Conservation (phyloP, 805 yeast species). For the Debaryomyces prosopidis region DNA sequence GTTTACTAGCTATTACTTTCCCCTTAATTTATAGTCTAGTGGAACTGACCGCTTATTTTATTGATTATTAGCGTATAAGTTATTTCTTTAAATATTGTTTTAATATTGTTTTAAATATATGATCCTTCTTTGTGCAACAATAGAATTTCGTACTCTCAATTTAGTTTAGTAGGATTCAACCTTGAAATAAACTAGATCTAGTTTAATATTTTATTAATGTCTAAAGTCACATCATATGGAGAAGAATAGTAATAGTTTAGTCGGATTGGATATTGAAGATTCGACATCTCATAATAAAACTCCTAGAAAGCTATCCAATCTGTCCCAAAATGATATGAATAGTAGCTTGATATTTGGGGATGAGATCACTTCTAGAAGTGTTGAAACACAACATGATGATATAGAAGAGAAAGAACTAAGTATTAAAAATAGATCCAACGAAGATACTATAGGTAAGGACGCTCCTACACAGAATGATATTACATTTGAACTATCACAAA, state of each 20-base stretch:
- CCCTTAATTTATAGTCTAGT: too few species aligned
- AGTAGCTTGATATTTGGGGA: conserved; percentile 34
- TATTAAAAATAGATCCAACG: neutral
- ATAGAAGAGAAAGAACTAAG: neutral
- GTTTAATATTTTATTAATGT: too few species aligned
- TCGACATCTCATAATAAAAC: neutral
- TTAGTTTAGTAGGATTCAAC: too few species aligned
- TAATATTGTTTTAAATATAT: neutral
- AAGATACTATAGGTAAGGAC: neutral
- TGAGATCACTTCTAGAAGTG: conserved; percentile 6
- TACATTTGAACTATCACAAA: conserved; percentile 4
- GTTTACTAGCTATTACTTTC: neutral
- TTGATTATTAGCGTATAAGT: too few species aligned
- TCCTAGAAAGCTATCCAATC: neutral
- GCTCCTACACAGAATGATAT: conserved; percentile 3
- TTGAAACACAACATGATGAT: neutral
- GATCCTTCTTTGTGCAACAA: neutral
- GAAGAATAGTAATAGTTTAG: neutral
- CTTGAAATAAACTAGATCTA: too few species aligned
- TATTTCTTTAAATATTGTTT: neutral
- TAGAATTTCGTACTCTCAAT: neutral
- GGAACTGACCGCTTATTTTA: too few species aligned
- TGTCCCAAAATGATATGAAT: conserved; percentile 13
- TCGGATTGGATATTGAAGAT: conserved; percentile 1
- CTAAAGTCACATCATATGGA: neutral